phyloP scores from a whole-genome alignment of 2,329 filamentous ascomycete species.

The Pseudogymnoascus sp. region DNA sequence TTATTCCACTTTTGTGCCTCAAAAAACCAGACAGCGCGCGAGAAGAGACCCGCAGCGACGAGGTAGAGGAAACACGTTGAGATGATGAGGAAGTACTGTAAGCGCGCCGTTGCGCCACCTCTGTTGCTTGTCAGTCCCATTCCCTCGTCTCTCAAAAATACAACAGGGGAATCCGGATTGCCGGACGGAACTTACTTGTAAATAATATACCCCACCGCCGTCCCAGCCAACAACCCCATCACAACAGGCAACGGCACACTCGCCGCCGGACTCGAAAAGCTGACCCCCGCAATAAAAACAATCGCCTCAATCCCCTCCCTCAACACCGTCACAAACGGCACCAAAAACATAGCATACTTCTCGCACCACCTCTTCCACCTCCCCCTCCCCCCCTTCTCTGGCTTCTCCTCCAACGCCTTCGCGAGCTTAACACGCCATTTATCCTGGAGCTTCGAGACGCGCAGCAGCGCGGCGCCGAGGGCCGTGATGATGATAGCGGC shows the following conservation, averaged over 20 bases:
- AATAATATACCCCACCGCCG: constrained; percentile 60
- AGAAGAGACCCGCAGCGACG: constrained; percentile 75
- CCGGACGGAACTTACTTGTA: constrained; percentile 58
- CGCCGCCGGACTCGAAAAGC: constrained; percentile 64
- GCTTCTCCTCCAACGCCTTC: constrained; percentile 51
- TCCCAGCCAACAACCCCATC: constrained; percentile 60
- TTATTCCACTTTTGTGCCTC: constrained; percentile 58
- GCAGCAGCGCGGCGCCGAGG: constrained; percentile 71
- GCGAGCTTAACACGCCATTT: constrained; percentile 84
- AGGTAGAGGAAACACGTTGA: constrained; percentile 81
- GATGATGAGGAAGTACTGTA: constrained; percentile 72
- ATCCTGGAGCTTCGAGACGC: constrained; percentile 73
- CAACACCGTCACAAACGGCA: constrained; percentile 83
- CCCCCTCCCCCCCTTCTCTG: constrained; percentile 32
- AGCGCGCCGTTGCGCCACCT: constrained; percentile 54
- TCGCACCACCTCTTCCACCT: constrained; percentile 57
- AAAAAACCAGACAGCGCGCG: constrained; percentile 66
- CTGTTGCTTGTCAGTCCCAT: constrained; percentile 24
- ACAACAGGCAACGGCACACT: constrained; percentile 73
- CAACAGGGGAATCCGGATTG: too few relatives aligned
- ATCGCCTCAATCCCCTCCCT: constrained; percentile 81
- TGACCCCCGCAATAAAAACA: constrained; percentile 78
- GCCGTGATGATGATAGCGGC: constrained; percentile 73
- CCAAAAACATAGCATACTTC: constrained; percentile 77
- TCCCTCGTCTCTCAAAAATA: too few relatives aligned